Conservation (phyloP, 1,284 basidiomycete species). For the Xerocomus minutiporus region DNA sequence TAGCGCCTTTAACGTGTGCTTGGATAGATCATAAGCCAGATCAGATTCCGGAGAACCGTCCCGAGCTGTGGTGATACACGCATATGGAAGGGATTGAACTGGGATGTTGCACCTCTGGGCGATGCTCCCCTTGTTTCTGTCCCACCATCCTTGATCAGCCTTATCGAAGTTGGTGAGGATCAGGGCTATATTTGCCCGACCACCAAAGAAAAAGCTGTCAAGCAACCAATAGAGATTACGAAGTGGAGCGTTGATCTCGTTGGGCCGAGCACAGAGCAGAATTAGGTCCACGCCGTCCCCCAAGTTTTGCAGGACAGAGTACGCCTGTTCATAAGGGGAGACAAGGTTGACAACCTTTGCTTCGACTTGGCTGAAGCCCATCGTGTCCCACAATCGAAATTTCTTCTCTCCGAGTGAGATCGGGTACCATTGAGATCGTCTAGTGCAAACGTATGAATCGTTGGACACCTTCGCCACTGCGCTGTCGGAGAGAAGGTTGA, state of each 20-base stretch:
- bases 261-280: conserved; percentile 25
- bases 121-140: conserved; percentile 22
- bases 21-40: conserved; percentile 17
- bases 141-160: conserved; percentile 23
- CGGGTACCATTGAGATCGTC: conserved; percentile 25
- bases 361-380: conserved; percentile 24
- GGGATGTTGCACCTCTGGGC: conserved; percentile 15
- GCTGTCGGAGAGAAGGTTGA: conserved; percentile 25
- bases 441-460: conserved; percentile 21
- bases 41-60: background rate
- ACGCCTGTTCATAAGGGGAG: conserved; percentile 26
- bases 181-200: conserved; percentile 32
- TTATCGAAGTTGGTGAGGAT: conserved; percentile 36
- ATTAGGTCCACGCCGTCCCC: conserved; percentile 25
- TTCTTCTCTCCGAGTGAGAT: conserved; percentile 16
- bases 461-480: conserved; percentile 19
- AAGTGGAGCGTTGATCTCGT: conserved; percentile 23
- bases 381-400: conserved; percentile 32
- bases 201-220: conserved; percentile 23
- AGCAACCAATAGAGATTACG: conserved; percentile 27
- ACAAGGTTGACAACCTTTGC: conserved; percentile 12
- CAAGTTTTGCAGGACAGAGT: conserved; percentile 21
- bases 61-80: conserved; percentile 24
- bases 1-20: conserved; percentile 10
- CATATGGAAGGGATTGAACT: conserved; percentile 14